These are phyloP conservation scores for Teratosphaeria viscida DNA, from an alignment of 2,329 filamentous ascomycete species.

Conservation along the genomic window DNA sequence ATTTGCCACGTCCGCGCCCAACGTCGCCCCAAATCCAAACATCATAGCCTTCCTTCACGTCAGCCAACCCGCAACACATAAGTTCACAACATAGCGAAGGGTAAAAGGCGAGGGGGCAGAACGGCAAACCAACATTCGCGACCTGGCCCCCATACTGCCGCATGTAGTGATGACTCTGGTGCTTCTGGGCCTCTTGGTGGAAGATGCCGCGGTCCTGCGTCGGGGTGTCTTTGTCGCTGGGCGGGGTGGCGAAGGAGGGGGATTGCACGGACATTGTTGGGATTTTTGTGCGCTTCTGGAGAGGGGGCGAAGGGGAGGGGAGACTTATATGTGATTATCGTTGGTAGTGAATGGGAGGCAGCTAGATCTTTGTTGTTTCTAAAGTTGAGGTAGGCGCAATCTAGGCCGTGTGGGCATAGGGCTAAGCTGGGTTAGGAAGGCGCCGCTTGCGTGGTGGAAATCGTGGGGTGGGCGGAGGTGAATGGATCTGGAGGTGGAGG, in stretches of 20 bases:
- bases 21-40: conserved; percentile 19
- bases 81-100: too few species aligned
- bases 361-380: too few species aligned
- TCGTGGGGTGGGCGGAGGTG: neutral
- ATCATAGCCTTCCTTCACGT: conserved; percentile 9
- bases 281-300: neutral
- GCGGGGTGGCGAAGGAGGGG: conserved; percentile 10
- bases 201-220: conserved; percentile 18
- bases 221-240: conserved; percentile 19
- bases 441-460: neutral
- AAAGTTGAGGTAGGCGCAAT: neutral
- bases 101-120: neutral
- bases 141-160: conserved; percentile 20
- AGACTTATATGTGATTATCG: neutral
- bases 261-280: conserved; percentile 13
- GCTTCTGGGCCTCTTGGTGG: conserved; percentile 18
- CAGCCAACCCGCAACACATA: too few species aligned
- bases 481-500: neutral
- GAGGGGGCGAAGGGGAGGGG: neutral
- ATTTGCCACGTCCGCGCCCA: conserved; percentile 17
- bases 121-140: neutral
- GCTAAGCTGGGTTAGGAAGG: neutral
- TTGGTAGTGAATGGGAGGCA: neutral
- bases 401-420: neutral
- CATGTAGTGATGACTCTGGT: conserved; percentile 21